phyloP scores from a whole-genome alignment of 352 stramenopile genomes.

The Phytophthora vignae region DNA sequence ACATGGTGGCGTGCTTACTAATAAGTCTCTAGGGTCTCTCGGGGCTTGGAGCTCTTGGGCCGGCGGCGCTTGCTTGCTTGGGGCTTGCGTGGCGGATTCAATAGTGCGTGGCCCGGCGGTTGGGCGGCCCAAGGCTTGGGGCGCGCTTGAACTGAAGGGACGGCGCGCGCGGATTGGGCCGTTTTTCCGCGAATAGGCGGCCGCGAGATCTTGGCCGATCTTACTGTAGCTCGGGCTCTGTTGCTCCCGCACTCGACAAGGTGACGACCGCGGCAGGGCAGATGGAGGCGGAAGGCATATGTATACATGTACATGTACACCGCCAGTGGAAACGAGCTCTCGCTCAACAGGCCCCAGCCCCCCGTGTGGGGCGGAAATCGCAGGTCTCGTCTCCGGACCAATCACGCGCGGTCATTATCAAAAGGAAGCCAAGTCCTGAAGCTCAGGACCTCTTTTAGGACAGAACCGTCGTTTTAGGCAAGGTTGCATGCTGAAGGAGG shows the following conservation, averaged over 20 bases:
- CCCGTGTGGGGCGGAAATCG: no score
- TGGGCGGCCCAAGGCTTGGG: background rate
- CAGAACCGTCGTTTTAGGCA: no score
- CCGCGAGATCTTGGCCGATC: slow-evolving; percentile 15
- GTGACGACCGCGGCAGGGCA: slow-evolving; percentile 3
- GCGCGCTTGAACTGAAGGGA: slow-evolving; percentile 21
- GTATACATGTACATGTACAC: no score
- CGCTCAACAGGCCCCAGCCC: no score
- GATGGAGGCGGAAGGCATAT: background rate
- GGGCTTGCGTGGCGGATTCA: slow-evolving; percentile 27
- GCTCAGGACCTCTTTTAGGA: no score
- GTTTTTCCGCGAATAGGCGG: slow-evolving; percentile 22
- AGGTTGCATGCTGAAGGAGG: no score
- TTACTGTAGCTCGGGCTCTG: background rate
- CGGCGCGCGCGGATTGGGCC: slow-evolving; percentile 9
- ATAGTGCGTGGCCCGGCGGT: slow-evolving; percentile 22
- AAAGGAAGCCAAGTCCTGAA: no score
- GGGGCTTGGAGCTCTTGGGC: background rate
- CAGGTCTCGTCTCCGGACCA: no score
- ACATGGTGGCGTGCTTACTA: slow-evolving; percentile 18
- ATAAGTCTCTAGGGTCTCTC: background rate
- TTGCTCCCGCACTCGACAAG: background rate
- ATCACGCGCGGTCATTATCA: no score
- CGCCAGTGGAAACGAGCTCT: background rate
- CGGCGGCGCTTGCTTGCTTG: slow-evolving; percentile 1